Percentiles rank a stretch among this genome's conserved stretches.
These are phyloP conservation scores for Porogramme epimiltina DNA, from an alignment of 1,284 basidiomycete species.

Conservation along the genomic window DNA sequence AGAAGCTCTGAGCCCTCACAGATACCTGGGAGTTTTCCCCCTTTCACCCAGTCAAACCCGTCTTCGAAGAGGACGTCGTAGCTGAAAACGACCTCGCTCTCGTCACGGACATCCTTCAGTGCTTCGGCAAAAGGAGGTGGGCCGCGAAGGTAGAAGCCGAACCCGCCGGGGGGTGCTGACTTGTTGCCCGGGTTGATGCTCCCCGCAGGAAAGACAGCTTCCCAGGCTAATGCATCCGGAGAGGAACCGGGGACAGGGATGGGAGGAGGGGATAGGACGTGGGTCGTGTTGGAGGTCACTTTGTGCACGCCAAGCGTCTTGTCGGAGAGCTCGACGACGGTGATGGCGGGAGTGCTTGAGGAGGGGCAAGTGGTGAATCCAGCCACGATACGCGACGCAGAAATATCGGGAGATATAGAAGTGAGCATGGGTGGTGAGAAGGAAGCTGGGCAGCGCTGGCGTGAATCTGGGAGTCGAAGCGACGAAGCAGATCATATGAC, in stretches of 20 bases:
- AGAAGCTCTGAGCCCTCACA: no score
- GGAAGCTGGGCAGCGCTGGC: neutral
- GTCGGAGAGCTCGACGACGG: conserved; percentile 36
- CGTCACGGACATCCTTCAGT: conserved; percentile 30
- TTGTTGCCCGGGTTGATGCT: conserved; percentile 57
- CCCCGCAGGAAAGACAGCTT: conserved; percentile 60
- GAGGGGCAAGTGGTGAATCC: conserved; percentile 26
- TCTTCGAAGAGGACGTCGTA: conserved; percentile 61
- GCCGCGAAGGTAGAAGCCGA: conserved; percentile 61
- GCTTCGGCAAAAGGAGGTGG: conserved; percentile 41
- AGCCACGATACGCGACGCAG: conserved; percentile 14
- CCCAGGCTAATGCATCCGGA: conserved; percentile 48
- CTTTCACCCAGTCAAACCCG: conserved; percentile 61
- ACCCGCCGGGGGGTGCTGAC: conserved; percentile 50
- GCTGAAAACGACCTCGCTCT: conserved; percentile 53
- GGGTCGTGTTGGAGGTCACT: conserved; percentile 40
- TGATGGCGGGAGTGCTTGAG: conserved; percentile 6
- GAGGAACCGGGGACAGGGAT: conserved; percentile 22
- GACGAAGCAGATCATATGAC: no score
- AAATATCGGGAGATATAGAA: conserved; percentile 14
- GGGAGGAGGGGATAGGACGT: conserved; percentile 41
- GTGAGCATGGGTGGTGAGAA: neutral
- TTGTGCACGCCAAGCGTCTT: conserved; percentile 49
- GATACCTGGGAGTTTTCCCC: conserved; percentile 66
- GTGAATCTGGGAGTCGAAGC: no score